Evolutionary conservation across 2,329 filamentous ascomycete genomes (phyloP).

Genomic region (Monilinia polystroma): DNA sequence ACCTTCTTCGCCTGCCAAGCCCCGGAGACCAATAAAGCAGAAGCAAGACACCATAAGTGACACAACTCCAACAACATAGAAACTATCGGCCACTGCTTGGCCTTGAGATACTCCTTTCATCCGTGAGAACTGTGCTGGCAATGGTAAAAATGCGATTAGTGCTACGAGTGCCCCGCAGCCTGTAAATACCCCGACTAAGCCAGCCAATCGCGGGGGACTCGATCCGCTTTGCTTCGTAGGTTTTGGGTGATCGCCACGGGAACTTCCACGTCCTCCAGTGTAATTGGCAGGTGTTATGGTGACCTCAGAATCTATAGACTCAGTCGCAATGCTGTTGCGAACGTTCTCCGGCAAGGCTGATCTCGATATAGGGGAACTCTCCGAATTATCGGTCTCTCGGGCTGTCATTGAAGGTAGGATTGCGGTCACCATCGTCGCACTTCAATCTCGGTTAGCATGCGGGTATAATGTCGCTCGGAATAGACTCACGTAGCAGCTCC

Average conservation of each 20-base stretch:
- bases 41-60: conserved; percentile 70
- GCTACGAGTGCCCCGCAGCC: conserved; percentile 89
- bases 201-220: conserved; percentile 66
- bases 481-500: conserved; percentile 75
- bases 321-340: conserved; percentile 58
- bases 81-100: conserved; percentile 76
- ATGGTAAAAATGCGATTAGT: conserved; percentile 76
- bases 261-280: conserved; percentile 26
- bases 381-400: conserved; percentile 31
- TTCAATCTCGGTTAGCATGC: conserved; percentile 36
- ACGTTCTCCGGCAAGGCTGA: conserved; percentile 33
- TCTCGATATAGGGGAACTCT: conserved; percentile 27
- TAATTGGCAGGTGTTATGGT: conserved; percentile 70
- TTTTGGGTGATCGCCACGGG: conserved; percentile 25
- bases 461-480: conserved; percentile 15
- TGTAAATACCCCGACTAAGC: conserved; percentile 88
- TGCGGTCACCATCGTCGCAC: conserved; percentile 93
- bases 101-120: conserved; percentile 69
- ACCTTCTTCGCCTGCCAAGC: conserved; percentile 68
- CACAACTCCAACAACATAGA: conserved; percentile 78
- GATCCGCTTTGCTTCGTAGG: conserved; percentile 40
- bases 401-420: conserved; percentile 74
- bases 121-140: conserved; percentile 76
- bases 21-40: conserved; percentile 75
- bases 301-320: conserved; percentile 69